Base-by-base conservation (phyloP, 805 yeast species). In the Yamadazyma ubonensis region DNA sequence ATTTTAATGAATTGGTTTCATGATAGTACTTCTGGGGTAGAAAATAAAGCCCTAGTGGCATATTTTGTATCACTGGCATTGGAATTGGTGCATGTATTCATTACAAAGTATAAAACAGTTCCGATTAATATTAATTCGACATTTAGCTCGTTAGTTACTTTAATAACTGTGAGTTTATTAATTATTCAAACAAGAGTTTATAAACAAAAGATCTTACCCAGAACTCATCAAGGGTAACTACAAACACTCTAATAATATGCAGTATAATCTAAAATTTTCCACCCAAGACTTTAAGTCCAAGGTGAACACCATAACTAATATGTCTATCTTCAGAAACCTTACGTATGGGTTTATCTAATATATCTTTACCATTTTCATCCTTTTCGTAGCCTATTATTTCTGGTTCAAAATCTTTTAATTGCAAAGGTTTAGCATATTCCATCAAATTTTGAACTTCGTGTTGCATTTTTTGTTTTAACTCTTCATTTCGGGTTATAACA, bases 241-340 rank as follows among this genome's bases (percentile, higher is more conserved):
- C 4, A 27, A 4, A 27, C 4, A 11, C 12, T n/a, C 7, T 4
- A 9, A 27, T 23, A 12, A 23, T 23, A 23, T 23, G 26, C 26
- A 23, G 3, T 23, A 7, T 29, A 33, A 23, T 19, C 33, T 47
- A 55, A 22, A 83, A 57, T 58, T 76, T 75, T 6, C 76, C 79
- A 0, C 86, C 82, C 15, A 85, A 53, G 9, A 83, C 42, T 34
- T 69, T 75, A n/a, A 89, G 75, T 2, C 89, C 88, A 33, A 82
- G 49, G 41, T 75, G 78, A 12, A 86, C 89, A 12, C 83, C 80
- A 34, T 65, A 63, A 33, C 83, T 70, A 30, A 86, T 78, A 31
- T 73, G 63, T 51, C 95, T 72, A 32, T 81, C 83, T 25, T 71
- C 69, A 36, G 78, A 78, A 5, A 72, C 46, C 18, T 43, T 36